Evolutionary conservation across 2,329 filamentous ascomycete species (phyloP).

Genomic region (Microcyclospora pomicola): DNA sequence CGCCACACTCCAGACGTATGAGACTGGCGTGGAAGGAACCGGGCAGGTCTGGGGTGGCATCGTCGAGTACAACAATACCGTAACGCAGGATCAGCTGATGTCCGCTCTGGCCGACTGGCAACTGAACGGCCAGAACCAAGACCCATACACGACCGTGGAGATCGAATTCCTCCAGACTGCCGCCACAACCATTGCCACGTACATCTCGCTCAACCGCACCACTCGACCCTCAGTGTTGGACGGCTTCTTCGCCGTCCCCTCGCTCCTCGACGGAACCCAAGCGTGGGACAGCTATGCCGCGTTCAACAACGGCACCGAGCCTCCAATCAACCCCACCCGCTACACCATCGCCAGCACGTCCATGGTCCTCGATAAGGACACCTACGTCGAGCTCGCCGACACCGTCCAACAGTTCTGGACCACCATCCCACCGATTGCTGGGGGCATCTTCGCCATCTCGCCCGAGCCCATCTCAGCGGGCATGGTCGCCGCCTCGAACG

Average conservation of each 20-base stretch:
- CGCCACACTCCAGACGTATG: slow-evolving; percentile 12
- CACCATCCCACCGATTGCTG: background rate
- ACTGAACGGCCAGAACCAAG: background rate
- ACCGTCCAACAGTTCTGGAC: background rate
- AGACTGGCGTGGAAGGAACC: background rate
- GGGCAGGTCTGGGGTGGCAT: slow-evolving; percentile 9
- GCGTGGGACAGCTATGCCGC: background rate
- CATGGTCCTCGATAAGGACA: background rate
- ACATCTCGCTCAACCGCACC: background rate
- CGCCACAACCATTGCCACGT: background rate
- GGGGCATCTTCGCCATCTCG: background rate
- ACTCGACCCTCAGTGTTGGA: background rate
- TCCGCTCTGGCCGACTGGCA: background rate
- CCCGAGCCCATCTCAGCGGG: background rate
- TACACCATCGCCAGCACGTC: background rate
- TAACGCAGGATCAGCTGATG: background rate
- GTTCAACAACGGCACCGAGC: background rate
- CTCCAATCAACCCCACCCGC: background rate
- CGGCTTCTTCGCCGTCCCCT: background rate
- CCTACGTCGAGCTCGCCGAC: background rate
- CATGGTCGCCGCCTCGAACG: background rate
- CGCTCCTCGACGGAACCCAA: background rate
- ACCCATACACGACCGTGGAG: background rate
- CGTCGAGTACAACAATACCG: slow-evolving; percentile 1
- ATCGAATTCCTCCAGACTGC: background rate